These are phyloP conservation scores for Ceratobasidium sp. DNA, from an alignment of 1,284 basidiomycete species.

Conservation along the genomic window DNA sequence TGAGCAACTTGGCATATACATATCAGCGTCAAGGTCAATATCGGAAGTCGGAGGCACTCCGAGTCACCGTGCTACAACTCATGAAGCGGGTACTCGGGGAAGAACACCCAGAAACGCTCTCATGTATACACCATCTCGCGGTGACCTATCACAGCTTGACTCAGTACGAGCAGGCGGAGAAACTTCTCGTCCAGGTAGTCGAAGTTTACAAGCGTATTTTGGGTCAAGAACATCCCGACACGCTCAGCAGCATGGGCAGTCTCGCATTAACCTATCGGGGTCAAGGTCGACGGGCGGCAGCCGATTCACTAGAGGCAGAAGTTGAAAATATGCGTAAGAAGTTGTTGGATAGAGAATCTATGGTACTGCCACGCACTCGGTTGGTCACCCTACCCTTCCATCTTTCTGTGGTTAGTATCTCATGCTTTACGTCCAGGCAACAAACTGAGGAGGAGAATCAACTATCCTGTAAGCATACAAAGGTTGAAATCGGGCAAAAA, in stretches of 20 bases:
- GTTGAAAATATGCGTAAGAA: no score
- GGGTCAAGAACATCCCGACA: conserved; percentile 7
- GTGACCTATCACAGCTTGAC: not conserved
- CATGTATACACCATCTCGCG: conserved; percentile 17
- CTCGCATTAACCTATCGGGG: not conserved
- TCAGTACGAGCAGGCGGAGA: conserved; percentile 9
- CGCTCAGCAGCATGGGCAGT: not conserved
- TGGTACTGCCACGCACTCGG: no score
- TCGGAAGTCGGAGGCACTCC: conserved; percentile 7
- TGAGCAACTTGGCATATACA: not conserved
- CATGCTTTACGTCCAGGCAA: no score
- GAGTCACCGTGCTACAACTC: not conserved
- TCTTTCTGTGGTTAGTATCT: no score
- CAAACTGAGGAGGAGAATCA: no score
- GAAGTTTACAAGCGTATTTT: not conserved
- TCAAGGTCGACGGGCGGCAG: not conserved
- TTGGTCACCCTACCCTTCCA: no score
- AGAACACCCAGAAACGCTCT: conserved; percentile 14
- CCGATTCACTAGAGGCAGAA: no score
- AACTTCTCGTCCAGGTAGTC: not conserved
- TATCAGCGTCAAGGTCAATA: not conserved
- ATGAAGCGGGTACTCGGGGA: conserved; percentile 9
- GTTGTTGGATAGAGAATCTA: no score
- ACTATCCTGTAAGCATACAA: no score
- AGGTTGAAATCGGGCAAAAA: no score